Base-by-base conservation (phyloP, 208 protist species). In the Vickermania spadyakhi region DNA sequence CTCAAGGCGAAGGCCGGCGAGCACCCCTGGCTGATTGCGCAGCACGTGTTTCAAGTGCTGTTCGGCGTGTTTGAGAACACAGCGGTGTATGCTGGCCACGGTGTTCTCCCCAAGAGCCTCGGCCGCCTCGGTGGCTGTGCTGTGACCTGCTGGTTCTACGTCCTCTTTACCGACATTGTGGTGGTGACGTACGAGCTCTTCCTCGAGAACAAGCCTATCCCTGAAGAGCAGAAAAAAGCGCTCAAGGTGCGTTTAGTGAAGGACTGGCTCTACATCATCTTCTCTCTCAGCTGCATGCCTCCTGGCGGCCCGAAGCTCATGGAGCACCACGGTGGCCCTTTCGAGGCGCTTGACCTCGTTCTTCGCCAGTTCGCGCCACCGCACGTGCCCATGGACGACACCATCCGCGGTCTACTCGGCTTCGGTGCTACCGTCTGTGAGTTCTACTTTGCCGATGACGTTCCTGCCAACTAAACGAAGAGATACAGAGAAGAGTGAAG, bases 121-220 rank as follows among this genome's bases (percentile, higher is more conserved):
- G n/a, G 22, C 54, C 84, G 81, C 58, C 55, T 91, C 31, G 84
- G 87, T 22, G 80, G 78, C 41, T 79, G 78, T 70, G 87, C 82
- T 26, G 84, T 91, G 31, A 57, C 79, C 25, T 91, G 82, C 76
- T 94, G 87, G 87, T 84, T 94, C 75, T 89, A 88, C 75, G 79
- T 69, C 18, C 79, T 94, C 31, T 51, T 86, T n/a, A 57, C 86
- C 51, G 75, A 73, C 58, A 72, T 91, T 51, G 31, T 89, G 54
- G 76, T 77, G 56, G 72, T 81, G 75, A 56, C 68, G 21, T 94
- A 94, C 69, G 67, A 81, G 36, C 67, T 91, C 55, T 73, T 76
- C 60, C 36, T 45, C 36, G 36, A 45, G 36, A 69, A 84, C 72
- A 78, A 75, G 68, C 81, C 78, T 64, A 62, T 59, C 52, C 84